Percentiles rank a stretch among this genome's conserved stretches.
Evolutionary conservation across 441 rosid genomes (phyloP).

Genomic region (Breynia disticha): DNA sequence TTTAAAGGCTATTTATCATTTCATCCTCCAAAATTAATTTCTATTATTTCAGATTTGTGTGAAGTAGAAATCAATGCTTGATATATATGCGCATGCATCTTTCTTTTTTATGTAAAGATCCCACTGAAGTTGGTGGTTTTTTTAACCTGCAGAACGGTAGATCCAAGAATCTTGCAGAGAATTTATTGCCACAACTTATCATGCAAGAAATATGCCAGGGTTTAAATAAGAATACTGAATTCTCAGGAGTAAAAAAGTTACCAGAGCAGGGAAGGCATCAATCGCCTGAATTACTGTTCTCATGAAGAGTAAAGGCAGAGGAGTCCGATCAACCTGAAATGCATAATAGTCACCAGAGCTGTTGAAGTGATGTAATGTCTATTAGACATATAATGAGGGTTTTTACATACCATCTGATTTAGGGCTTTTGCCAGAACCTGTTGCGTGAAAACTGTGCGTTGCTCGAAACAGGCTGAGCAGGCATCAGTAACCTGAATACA

Average conservation of each 20-base stretch:
- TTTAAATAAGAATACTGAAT: not conserved
- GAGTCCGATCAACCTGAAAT: constrained; percentile 86
- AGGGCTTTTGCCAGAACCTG: constrained; percentile 96
- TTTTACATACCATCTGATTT: constrained; percentile 70
- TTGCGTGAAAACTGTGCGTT: constrained; percentile 94
- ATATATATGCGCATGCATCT: no score
- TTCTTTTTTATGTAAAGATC: no score
- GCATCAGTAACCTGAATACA: constrained; percentile 78
- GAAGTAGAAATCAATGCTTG: no score
- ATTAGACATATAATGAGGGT: constrained; percentile 7
- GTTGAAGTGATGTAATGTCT: constrained; percentile 10
- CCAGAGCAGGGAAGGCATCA: constrained; percentile 94
- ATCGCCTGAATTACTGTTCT: constrained; percentile 96
- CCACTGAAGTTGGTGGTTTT: no score
- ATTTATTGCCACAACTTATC: no score
- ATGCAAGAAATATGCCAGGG: not conserved
- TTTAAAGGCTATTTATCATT: no score
- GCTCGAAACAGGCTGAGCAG: constrained; percentile 97
- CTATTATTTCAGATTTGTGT: no score
- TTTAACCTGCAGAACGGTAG: no score
- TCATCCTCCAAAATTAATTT: no score
- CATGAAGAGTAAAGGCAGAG: constrained; percentile 93
- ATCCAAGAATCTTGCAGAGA: no score
- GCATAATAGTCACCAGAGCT: constrained; percentile 16
- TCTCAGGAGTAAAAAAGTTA: constrained; percentile 21